phyloP scores from a whole-genome alignment of 2,329 filamentous ascomycete species.

The Paecilomyces formosus region DNA sequence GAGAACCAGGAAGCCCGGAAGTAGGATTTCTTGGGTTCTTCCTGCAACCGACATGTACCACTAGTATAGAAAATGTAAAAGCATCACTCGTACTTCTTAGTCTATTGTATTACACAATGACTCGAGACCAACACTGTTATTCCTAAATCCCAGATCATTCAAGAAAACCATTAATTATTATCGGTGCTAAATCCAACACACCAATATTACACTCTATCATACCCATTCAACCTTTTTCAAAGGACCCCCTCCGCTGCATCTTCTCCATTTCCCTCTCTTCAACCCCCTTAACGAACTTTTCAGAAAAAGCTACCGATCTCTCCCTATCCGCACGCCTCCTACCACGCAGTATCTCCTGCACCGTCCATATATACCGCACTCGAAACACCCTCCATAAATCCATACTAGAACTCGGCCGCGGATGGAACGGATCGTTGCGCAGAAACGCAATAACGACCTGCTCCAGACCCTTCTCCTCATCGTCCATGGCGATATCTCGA shows the following conservation, averaged over 20 bases:
- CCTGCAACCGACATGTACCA: background rate
- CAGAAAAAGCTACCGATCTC: background rate
- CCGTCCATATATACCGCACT: slow-evolving; percentile 15
- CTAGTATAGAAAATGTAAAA: background rate
- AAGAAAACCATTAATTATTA: no score
- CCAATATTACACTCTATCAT: no score
- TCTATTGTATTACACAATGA: no score
- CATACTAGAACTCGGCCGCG: slow-evolving; percentile 25
- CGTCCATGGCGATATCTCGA: slow-evolving; percentile 30
- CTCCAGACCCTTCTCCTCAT: slow-evolving; percentile 24
- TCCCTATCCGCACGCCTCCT: background rate
- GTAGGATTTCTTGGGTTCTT: background rate
- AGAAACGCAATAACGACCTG: slow-evolving; percentile 39
- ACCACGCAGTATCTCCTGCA: background rate
- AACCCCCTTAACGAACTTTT: background rate
- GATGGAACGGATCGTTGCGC: slow-evolving; percentile 48
- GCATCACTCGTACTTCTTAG: no score
- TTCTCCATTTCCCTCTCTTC: background rate
- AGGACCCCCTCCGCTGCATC: background rate
- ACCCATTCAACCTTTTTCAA: background rate
- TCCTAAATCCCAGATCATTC: no score
- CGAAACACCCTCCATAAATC: slow-evolving; percentile 19
- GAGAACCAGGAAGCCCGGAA: slow-evolving; percentile 1
- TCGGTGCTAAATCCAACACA: no score
- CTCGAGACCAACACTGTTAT: no score